A percentile compares a stretch with the other conserved stretches of the same genome.
Evolutionary conservation across 768 basidiomycete species (phyloP).

Genomic region (Rhodotorula babjevae): DNA sequence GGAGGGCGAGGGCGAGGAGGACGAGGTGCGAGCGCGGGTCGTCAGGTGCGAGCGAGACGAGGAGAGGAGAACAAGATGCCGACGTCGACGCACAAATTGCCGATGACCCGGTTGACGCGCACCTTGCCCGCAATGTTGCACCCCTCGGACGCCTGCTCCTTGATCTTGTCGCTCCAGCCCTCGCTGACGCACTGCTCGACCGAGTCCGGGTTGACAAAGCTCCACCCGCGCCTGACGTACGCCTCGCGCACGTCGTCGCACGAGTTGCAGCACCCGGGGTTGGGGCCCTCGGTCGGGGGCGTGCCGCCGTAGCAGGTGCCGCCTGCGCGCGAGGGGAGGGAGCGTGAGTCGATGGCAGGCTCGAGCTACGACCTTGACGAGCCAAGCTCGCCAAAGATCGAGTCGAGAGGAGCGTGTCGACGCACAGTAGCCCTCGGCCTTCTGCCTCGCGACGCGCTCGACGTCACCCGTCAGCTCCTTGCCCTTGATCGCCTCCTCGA

Average conservation of each 20-base stretch:
- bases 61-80: too few species aligned
- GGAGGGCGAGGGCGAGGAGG: conserved; percentile 46
- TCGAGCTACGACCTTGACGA: too few species aligned
- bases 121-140: conserved; percentile 89
- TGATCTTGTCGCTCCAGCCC: conserved; percentile 89
- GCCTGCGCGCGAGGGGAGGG: conserved; percentile 52
- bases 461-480: conserved; percentile 76
- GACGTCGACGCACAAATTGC: conserved; percentile 16
- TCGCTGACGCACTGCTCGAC: conserved; percentile 91
- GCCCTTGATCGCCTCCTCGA: conserved; percentile 46
- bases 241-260: conserved; percentile 90
- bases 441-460: conserved; percentile 65
- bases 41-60: background rate
- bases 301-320: conserved; percentile 92
- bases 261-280: conserved; percentile 81
- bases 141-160: conserved; percentile 86
- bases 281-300: conserved; percentile 51
- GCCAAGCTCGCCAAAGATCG: too few species aligned
- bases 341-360: background rate
- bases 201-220: conserved; percentile 79
- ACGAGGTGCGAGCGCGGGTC: too few species aligned
- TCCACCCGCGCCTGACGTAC: conserved; percentile 91
- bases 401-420: background rate
- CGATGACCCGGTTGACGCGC: conserved; percentile 83
- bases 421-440: conserved; percentile 49